Evolutionary conservation across 306 rosid species (phyloP).

Genomic region (Glycine tomentella): DNA sequence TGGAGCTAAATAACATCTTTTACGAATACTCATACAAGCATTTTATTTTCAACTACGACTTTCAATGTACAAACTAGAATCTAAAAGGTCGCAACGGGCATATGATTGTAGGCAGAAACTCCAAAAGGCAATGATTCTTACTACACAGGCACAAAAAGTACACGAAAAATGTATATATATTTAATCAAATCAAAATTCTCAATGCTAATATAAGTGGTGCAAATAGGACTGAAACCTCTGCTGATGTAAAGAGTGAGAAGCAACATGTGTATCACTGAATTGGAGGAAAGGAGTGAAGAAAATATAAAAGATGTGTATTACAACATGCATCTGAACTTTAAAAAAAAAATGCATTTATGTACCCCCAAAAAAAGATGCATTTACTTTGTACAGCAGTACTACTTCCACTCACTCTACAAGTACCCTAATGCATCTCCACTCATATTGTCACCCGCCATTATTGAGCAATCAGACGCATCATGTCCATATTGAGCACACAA

Average conservation of each 20-base stretch:
- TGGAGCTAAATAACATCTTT: background rate
- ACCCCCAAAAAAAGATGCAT: conserved; percentile 37
- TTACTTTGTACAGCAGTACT: conserved; percentile 46
- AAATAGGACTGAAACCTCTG: conserved; percentile 36
- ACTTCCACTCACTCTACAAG: conserved; percentile 51
- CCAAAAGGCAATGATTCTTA: background rate
- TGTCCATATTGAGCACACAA: conserved; percentile 74
- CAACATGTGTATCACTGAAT: conserved; percentile 33
- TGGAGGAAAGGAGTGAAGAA: conserved; percentile 30
- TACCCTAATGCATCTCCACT: conserved; percentile 65
- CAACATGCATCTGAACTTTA: conserved; percentile 9
- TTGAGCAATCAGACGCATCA: conserved; percentile 66
- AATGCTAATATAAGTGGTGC: conserved; percentile 29
- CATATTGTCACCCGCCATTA: conserved; percentile 62
- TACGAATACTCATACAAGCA: background rate
- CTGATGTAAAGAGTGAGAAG: background rate
- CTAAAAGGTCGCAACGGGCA: background rate
- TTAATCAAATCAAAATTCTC: conserved; percentile 18
- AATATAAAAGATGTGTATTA: conserved; percentile 23
- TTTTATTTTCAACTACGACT: conserved; percentile 14
- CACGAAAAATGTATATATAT: background rate
- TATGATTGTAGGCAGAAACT: background rate
- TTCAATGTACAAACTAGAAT: background rate
- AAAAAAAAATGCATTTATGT: conserved; percentile 27
- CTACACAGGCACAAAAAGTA: background rate